phyloP scores from a whole-genome alignment of 768 basidiomycete genomes.

The Lactifluus volemus region DNA sequence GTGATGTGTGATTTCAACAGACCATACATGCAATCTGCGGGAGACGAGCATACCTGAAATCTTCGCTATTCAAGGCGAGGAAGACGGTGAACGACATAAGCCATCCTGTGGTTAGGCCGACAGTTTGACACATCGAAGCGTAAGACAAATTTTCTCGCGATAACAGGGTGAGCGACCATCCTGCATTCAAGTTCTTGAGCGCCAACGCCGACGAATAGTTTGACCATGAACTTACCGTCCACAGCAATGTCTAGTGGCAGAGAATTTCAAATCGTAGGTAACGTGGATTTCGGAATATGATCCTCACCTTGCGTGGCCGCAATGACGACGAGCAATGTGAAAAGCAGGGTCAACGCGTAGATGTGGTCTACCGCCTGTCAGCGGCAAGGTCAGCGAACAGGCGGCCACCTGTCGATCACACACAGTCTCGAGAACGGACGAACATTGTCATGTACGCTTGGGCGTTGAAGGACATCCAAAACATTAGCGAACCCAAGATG shows the following conservation, averaged over 20 bases:
- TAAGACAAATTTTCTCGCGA: slow-evolving; percentile 93
- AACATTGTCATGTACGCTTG: slow-evolving; percentile 74
- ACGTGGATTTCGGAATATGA: neutral
- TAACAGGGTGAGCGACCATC: slow-evolving; percentile 75
- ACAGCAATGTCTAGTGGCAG: slow-evolving; percentile 87
- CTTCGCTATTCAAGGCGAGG: slow-evolving; percentile 90
- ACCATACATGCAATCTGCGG: neutral
- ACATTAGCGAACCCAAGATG: slow-evolving; percentile 76
- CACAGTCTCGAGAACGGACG: slow-evolving; percentile 22
- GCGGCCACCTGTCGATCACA: no score
- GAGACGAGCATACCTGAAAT: slow-evolving; percentile 54
- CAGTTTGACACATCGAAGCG: slow-evolving; percentile 96
- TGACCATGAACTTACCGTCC: slow-evolving; percentile 55
- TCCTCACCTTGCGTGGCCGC: slow-evolving; percentile 93
- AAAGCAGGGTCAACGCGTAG: slow-evolving; percentile 69
- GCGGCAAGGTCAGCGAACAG: neutral
- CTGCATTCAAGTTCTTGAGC: slow-evolving; percentile 26
- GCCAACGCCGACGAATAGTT: slow-evolving; percentile 30
- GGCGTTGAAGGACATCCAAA: slow-evolving; percentile 66
- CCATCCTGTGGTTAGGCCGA: slow-evolving; percentile 92
- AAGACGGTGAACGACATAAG: slow-evolving; percentile 97
- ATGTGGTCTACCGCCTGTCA: slow-evolving; percentile 75
- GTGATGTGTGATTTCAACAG: neutral
- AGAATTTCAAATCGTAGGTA: slow-evolving; percentile 15
- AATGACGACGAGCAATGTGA: slow-evolving; percentile 84